Base-by-base conservation (phyloP, 2,329 filamentous ascomycete species). In the Diplodia scrobiculata region DNA sequence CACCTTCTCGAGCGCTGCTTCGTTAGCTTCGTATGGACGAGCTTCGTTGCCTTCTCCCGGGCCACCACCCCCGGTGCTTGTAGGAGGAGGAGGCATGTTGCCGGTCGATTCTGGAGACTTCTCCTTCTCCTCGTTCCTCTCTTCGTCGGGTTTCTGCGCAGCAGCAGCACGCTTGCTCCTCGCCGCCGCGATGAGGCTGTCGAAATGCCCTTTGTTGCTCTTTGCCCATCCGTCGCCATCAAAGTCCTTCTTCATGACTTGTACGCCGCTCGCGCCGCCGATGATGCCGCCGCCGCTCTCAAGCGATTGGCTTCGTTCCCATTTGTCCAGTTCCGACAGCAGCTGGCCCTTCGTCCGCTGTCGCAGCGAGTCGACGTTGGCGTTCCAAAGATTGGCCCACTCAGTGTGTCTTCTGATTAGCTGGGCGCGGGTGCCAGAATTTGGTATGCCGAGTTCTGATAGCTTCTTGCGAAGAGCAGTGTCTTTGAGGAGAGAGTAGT, bases 371-470 rank as follows among this genome's bases (percentile, higher is more conserved):
- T 99, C 95, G 78, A 92, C 97, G 75, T 99, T 99, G 11, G 96
- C 91, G 76, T 99, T 99, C 90, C 92, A 97, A 19, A 99, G 80
- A 45, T 95, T 97, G 62, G 95, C 84, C 93, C 93, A 99, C 77
- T 99, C 95, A 27, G 86, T 91, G 73, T 98, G 93, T 19, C 96
- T 86, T 70, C 84, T 86, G 74, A 94, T 89, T 64, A 98, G 81
- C 1, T 93, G 82, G 53, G 84, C 80, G 53, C 89, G 89, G 0
- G 84, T 78, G 0, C 95, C 95, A 67, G 80, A 82, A 10, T 83
- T 84, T 0, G 91, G 89, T 66, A 98, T 88, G 0, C 93, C 92
- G 1, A 95, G 82, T 2, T 97, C 92, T 19, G 82, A 76, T 50
- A 99, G 80, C 78, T 97, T 98, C 74, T 91, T 95, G 58, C 88